phyloP scores from a whole-genome alignment of 2,329 filamentous ascomycete species.

The Clarireedia sp. region DNA sequence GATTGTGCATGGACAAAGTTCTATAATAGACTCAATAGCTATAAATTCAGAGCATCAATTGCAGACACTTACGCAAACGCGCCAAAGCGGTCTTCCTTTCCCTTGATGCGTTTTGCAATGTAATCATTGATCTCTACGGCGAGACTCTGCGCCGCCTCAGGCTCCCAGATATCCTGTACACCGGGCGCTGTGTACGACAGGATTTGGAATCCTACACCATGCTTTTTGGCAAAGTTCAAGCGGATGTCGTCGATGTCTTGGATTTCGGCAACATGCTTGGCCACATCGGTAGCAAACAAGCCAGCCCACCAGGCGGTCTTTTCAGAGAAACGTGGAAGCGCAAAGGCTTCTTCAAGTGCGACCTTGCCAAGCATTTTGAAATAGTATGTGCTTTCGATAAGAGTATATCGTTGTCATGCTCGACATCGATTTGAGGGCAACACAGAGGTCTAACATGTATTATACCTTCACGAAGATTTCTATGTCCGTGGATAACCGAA shows the following conservation, averaged over 20 bases:
- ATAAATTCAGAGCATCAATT: too few species aligned
- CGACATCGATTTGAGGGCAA: too few species aligned
- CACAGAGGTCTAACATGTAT: too few species aligned
- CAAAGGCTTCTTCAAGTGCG: conserved; percentile 54
- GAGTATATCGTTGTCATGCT: too few species aligned
- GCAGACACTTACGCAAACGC: conserved; percentile 33
- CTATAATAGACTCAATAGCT: too few species aligned
- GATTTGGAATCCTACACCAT: conserved; percentile 42
- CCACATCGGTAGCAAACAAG: conserved; percentile 50
- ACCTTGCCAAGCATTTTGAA: conserved; percentile 42
- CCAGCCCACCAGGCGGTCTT: conserved; percentile 54
- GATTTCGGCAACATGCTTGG: conserved; percentile 50
- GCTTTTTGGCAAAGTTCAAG: conserved; percentile 37
- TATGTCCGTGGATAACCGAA: too few species aligned
- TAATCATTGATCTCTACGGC: conserved; percentile 33
- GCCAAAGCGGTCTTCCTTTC: conserved; percentile 34
- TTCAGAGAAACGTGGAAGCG: conserved; percentile 49
- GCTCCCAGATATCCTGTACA: conserved; percentile 38
- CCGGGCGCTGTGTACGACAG: conserved; percentile 43
- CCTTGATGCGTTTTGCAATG: conserved; percentile 19
- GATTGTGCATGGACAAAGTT: conserved; percentile 46
- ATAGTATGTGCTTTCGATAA: too few species aligned
- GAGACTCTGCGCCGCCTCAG: conserved; percentile 34
- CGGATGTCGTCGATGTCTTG: conserved; percentile 37
- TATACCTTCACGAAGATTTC: too few species aligned